phyloP scores from a whole-genome alignment of 148 eudicot species.

The Arctostaphylos glauca region DNA sequence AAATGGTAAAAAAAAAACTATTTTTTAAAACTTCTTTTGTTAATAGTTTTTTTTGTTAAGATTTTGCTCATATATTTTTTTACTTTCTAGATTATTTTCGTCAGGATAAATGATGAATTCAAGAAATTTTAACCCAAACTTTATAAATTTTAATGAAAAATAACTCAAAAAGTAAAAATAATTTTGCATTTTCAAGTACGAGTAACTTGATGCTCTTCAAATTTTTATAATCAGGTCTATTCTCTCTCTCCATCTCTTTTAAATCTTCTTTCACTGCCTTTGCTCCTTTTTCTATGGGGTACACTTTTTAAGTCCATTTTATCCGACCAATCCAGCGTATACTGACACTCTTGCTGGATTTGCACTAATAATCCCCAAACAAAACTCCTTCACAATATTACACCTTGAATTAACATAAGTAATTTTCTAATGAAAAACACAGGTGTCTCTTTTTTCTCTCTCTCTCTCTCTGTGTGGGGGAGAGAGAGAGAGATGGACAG shows the following conservation, averaged over 20 bases:
- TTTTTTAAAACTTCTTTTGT: too few species aligned
- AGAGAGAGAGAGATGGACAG: background rate
- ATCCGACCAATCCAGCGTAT: slow-evolving; percentile 8
- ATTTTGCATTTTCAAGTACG: background rate
- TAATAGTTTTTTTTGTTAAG: too few species aligned
- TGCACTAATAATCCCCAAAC: background rate
- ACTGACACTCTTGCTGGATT: background rate
- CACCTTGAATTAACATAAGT: background rate
- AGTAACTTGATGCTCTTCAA: background rate
- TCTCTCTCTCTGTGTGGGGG: slow-evolving; percentile 1
- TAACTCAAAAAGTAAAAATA: too few species aligned
- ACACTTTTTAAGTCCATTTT: background rate
- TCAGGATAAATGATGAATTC: too few species aligned
- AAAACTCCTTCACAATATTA: background rate
- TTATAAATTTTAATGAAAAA: too few species aligned
- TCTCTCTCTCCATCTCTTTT: background rate
- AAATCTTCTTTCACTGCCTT: background rate
- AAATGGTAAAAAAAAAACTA: too few species aligned
- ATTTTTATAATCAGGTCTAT: background rate
- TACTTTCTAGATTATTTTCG: too few species aligned
- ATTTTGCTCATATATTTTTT: too few species aligned
- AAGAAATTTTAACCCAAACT: too few species aligned
- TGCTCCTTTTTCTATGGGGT: background rate
- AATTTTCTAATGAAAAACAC: background rate
- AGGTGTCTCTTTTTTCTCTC: background rate